phyloP scores from a whole-genome alignment of 2,329 filamentous ascomycete genomes.

The Cryphonectria carpinicola region DNA sequence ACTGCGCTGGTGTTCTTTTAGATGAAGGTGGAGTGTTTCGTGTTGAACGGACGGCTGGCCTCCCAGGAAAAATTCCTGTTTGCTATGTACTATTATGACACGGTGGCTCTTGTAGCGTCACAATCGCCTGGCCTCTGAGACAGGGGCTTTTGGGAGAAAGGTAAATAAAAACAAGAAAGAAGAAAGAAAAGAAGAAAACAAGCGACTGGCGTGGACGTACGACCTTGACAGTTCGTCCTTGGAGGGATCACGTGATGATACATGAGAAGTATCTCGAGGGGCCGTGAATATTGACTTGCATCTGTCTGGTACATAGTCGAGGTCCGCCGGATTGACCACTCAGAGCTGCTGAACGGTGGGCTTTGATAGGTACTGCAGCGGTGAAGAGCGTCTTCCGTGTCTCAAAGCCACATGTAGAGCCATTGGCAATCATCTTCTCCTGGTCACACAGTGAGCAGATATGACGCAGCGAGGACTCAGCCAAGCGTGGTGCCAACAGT shows the following conservation, averaged over 20 bases:
- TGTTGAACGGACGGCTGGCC: background rate
- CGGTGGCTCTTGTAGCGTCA: background rate
- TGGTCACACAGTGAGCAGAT: background rate
- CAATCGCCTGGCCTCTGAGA: background rate
- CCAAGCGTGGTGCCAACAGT: background rate
- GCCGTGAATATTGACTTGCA: background rate
- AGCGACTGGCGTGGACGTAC: background rate
- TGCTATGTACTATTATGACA: background rate
- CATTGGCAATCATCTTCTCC: background rate
- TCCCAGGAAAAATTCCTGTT: background rate
- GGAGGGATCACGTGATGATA: too few relatives aligned
- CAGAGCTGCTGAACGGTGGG: background rate
- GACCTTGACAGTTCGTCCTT: background rate
- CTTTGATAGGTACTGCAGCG: background rate
- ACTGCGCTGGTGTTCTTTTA: background rate
- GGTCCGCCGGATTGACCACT: background rate
- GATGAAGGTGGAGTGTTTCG: background rate
- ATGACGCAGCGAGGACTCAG: background rate
- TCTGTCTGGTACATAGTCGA: background rate
- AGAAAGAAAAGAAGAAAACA: too few relatives aligned
- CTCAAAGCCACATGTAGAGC: slow-evolving; percentile 4
- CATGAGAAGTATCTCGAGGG: background rate
- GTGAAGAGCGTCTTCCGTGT: background rate
- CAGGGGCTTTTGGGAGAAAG: background rate
- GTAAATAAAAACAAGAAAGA: background rate